Conservation (phyloP, 2,329 filamentous ascomycete genomes). For the Corinectria fuckeliana region DNA sequence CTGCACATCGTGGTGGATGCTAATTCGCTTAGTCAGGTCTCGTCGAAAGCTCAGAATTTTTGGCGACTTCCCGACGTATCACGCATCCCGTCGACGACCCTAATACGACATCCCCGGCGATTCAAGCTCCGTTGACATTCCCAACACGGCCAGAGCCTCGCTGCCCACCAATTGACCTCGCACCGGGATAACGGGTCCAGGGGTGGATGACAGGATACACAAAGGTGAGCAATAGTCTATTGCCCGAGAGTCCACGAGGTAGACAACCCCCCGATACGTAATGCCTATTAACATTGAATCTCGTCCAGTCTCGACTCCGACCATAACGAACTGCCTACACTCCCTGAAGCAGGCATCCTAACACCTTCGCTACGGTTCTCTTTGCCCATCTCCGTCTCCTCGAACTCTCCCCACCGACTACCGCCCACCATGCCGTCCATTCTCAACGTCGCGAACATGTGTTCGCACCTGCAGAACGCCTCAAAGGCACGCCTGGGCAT, state of each 20-base stretch:
- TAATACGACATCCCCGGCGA: constrained; percentile 12
- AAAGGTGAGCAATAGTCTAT: constrained; percentile 20
- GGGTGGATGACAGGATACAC: not conserved
- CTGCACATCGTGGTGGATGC: not conserved
- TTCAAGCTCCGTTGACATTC: constrained; percentile 17
- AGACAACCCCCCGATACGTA: not conserved
- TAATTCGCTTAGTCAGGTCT: constrained; percentile 28
- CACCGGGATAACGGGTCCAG: not conserved
- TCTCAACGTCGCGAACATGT: constrained; percentile 77
- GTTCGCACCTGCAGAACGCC: constrained; percentile 91
- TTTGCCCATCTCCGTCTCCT: not conserved
- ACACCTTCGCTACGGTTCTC: not conserved
- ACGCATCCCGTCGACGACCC: constrained; percentile 12
- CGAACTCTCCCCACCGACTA: not conserved
- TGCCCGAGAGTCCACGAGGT: not conserved
- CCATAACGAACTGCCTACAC: not conserved
- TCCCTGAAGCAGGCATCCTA: not conserved
- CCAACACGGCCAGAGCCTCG: constrained; percentile 7
- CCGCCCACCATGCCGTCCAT: constrained; percentile 55
- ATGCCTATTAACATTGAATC: constrained; percentile 9
- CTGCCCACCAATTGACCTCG: constrained; percentile 5
- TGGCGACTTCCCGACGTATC: constrained; percentile 23
- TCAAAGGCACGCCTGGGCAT: constrained; percentile 82
- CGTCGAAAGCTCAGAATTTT: constrained; percentile 28
- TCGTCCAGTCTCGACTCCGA: constrained; percentile 8